Base-by-base conservation (phyloP, 2,329 filamentous ascomycete genomes). In the Bipolaris oryzae region DNA sequence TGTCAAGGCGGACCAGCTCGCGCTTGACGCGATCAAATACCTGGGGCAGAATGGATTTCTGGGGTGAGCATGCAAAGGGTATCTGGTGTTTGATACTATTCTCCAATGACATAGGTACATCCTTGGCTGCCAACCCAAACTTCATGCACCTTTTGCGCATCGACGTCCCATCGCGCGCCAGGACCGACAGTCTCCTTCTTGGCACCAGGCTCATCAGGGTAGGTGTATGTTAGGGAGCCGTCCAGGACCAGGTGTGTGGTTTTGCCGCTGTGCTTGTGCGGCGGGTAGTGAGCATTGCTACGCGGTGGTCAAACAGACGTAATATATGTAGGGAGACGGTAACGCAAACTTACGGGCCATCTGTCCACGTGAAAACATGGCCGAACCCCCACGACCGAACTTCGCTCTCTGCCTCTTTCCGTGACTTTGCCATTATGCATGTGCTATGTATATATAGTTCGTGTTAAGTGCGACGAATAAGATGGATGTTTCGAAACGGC, bases 361-460 rank as follows among this genome's bases (percentile, higher is more conserved):
- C 89, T 7, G 83, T 86, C 88, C 89, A 91, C 2, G 87, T 90
- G 62, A 90, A 90, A 68, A 90, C 87, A 47, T 86, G 80, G 2
- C 73, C 64, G 70, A 91, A 92, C 1, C 89, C 89, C 88, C 89
- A 91, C 1, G 84, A 85, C 34, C 81, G 81, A 23, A 91, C 88
- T 68, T 89, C 78, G 47, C 78, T 76, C 72, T 91, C 88, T 35
- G 79, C 78, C 38, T 84, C 79, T 56, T 70, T 74, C 52, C 75
- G 79, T 31, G 79, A 77, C 64, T 78, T 80, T 6, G 64, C 33
- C 73, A 77, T 77, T 13, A 20, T 18, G 35, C 25, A 11, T 38
- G 43, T 41, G 21, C 13, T 25, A 5, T 42, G 5, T 53, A 4
- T 42, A n/a, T 53, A 4, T 42, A n/a, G 7, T 18, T 15, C 2